Evolutionary conservation across 2,329 filamentous ascomycete species (phyloP).

Genomic region (Trichoderma harzianum): DNA sequence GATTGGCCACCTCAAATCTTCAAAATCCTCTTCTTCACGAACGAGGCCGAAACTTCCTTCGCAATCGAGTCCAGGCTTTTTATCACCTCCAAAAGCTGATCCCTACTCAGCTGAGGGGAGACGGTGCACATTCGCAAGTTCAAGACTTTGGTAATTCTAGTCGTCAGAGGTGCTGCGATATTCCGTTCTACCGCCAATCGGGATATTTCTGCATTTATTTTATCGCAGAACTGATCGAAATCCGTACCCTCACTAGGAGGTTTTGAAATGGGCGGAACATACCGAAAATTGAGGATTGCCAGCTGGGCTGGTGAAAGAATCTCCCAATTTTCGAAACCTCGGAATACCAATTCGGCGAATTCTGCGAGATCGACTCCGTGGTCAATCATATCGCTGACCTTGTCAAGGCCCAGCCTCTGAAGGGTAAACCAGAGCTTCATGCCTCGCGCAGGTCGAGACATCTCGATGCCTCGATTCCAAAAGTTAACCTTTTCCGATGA

Average conservation of each 20-base stretch:
- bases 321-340: slow-evolving; percentile 22
- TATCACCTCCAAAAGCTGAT: slow-evolving; percentile 22
- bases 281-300: slow-evolving; percentile 25
- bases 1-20: neutral
- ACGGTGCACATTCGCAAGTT: slow-evolving; percentile 20
- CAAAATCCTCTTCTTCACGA: neutral
- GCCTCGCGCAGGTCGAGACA: slow-evolving; percentile 24
- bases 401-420: slow-evolving; percentile 23
- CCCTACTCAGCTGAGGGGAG: slow-evolving; percentile 25
- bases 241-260: neutral
- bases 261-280: neutral
- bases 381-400: slow-evolving; percentile 25
- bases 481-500: slow-evolving; percentile 26
- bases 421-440: slow-evolving; percentile 30
- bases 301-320: slow-evolving; percentile 25
- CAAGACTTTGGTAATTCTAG: slow-evolving; percentile 15
- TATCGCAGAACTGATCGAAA: neutral
- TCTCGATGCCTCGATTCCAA: slow-evolving; percentile 28
- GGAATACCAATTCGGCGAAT: slow-evolving; percentile 22
- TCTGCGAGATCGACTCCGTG: slow-evolving; percentile 25
- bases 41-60: neutral
- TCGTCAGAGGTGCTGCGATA: slow-evolving; percentile 19
- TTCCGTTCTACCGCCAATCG: slow-evolving; percentile 13
- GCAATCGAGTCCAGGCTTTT: neutral
- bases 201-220: slow-evolving; percentile 16